Base-by-base conservation (phyloP, 169 alveolate genomes). In the Plasmodium vinckei region DNA sequence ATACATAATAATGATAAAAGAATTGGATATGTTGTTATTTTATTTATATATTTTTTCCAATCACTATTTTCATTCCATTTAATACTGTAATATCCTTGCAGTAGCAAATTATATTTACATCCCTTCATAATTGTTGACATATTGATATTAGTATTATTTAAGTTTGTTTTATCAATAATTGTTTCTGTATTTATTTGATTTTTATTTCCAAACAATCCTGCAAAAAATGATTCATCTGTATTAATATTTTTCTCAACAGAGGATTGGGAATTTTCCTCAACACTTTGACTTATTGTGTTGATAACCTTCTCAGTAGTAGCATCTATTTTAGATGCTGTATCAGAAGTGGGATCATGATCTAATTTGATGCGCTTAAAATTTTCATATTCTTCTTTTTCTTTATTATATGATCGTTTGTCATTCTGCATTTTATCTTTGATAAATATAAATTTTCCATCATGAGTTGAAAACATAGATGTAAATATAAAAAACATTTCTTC, bases 71-170 rank as follows among this genome's bases (percentile, higher is more conserved):
- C 64, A 21, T 69, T 53, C 91, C 91, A 84, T 51, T 84, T 84
- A 47, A 84, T 59, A 33, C 91, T 63, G 39, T 84, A 84, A 69
- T 84, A 71, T 4, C 91, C 91, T 33, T 84, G 65, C 10, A 84
- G 46, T 12, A 84, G 19, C 49, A 84, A 46, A 49, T 60, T 84
- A 61, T 84, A 84, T 63, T 84, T 68, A 51, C 69, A 56, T 9
- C 91, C 91, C 39, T 84, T 84, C 91, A 84, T 72, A 15, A 84
- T 84, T 13, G 91, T 56, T 1, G 91, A 56, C 56, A 56, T 61
- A 15, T 69, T 15, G 7, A 84, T 61, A 46, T 84, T 84, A 9
- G 91, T 84, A 61, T 84, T 69, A 56, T 84, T 44, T 10, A 84
- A 27, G 6, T 57, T 39, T 44, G 68, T 12, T 49, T 84, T 68